Evolutionary conservation across 371 early-diverging fungal genomes (phyloP).

Genomic region (Mortierella sp.): DNA sequence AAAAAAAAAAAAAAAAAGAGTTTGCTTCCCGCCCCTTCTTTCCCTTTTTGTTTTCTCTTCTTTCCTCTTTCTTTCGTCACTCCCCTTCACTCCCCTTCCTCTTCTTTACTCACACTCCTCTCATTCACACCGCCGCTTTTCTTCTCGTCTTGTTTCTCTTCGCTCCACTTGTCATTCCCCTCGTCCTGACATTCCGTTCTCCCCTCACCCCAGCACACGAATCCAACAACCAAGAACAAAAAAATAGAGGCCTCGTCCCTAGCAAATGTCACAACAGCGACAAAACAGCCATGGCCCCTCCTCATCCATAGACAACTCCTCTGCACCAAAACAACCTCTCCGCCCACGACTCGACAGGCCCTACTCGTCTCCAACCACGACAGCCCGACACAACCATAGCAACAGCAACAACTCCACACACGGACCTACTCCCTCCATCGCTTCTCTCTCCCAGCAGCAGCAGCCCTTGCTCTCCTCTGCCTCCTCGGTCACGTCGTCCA

Average conservation of each 20-base stretch:
- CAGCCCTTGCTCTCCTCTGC: constrained; percentile 23
- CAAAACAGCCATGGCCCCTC: constrained; percentile 19
- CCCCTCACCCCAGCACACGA: neutral
- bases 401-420: neutral
- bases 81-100: neutral
- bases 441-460: neutral
- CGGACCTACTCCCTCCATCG: neutral
- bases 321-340: neutral
- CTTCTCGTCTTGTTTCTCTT: neutral
- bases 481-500: constrained; percentile 21
- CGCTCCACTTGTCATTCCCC: neutral
- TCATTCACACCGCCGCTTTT: neutral
- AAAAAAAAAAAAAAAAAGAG: neutral
- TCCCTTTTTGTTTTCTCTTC: neutral
- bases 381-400: neutral
- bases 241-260: neutral
- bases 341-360: constrained; percentile 29
- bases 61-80: neutral
- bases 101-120: neutral
- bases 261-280: constrained; percentile 27
- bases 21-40: neutral
- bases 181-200: neutral
- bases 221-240: neutral
- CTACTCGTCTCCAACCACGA: constrained; percentile 24
- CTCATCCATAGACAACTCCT: constrained; percentile 18